Evolutionary conservation across 1,139 yeast species (phyloP), one percentile per base, ranked within the genome.

Genomic region (Wickerhamomyces sp.): DNA sequence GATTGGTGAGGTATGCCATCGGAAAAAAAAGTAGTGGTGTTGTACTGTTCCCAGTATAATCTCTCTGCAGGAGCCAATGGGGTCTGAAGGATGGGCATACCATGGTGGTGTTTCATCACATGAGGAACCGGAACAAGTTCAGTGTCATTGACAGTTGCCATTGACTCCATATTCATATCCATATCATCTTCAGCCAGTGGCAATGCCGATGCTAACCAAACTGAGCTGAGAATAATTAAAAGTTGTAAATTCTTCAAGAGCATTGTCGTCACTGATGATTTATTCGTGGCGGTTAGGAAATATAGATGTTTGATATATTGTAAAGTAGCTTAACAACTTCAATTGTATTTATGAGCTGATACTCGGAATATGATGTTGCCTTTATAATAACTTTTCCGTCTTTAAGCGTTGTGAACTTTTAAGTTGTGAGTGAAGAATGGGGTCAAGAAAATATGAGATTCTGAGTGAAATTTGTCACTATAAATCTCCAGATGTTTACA

Each of bases 11-110:
- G 60, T 1, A 72, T 56, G 1, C 72, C 74, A n/a, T 77, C 63
- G 12, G 74, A 78, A 61, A 87, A 76, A 59, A 74, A 89, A 13
- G 88, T 83, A 7, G 94, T 82, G n/a, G 95, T 78, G 54, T 85
- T 78, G 62, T 88, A 90, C 28, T 63, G 60, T 41, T 80, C 81
- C 97, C 97, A 90, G 60, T 72, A 89, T 20, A 72, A 60, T 40
- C 78, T 67, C 60, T 89, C 96, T 40, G 78, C 83, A 0, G 92
- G 85, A 29, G 79, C 71, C 36, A 89, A 67, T 22, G 76, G 55
- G 1, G 87, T 84, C 37, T 85, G 68, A 34, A 89, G 67, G 32
- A 89, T 85, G 0, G 96, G 92, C 44, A 75, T 59, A 1, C 96
- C 96, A 54, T 88, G 96, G 42, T 65, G 56, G 53, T 76, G 80